These are phyloP conservation scores for Ganoderma resinaceum DNA, from an alignment of 1,284 basidiomycete species.

Conservation along the genomic window DNA sequence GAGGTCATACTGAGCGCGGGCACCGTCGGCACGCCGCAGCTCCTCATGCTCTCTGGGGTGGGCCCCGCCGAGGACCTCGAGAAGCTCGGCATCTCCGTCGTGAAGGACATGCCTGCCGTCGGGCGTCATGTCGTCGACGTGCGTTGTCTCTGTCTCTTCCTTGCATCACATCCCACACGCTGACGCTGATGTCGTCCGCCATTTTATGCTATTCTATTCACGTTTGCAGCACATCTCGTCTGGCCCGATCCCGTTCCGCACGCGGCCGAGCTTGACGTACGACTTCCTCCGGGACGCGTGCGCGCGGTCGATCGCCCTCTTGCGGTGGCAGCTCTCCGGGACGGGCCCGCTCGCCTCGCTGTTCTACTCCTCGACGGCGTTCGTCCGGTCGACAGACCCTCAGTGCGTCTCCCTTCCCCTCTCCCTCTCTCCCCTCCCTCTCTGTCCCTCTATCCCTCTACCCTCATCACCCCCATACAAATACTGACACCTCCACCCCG, in stretches of 20 bases:
- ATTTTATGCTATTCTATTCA: neutral
- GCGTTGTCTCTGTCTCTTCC: conserved; percentile 17
- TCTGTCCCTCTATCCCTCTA: too few species aligned
- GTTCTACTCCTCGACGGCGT: conserved; percentile 35
- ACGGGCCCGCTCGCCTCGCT: conserved; percentile 40
- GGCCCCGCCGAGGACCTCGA: conserved; percentile 47
- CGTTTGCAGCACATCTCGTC: conserved; percentile 38
- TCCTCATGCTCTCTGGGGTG: conserved; percentile 59
- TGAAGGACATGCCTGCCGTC: conserved; percentile 48
- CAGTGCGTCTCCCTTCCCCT: conserved; percentile 23
- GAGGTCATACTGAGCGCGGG: conserved; percentile 54
- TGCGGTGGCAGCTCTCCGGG: conserved; percentile 42
- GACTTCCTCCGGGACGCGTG: conserved; percentile 38
- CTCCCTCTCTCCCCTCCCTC: neutral
- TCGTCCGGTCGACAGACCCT: conserved; percentile 43
- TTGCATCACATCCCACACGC: too few species aligned
- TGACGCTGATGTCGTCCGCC: neutral
- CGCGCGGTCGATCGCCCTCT: conserved; percentile 34
- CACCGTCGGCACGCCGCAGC: conserved; percentile 50
- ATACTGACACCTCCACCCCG: neutral
- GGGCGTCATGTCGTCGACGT: conserved; percentile 53
- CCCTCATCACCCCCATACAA: neutral
- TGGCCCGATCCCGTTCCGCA: conserved; percentile 38
- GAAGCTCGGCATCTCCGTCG: conserved; percentile 43
- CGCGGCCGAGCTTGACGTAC: conserved; percentile 41